These are phyloP conservation scores for Plasmodium vivax DNA, from an alignment of 169 alveolate genomes.

Conservation along the genomic window DNA sequence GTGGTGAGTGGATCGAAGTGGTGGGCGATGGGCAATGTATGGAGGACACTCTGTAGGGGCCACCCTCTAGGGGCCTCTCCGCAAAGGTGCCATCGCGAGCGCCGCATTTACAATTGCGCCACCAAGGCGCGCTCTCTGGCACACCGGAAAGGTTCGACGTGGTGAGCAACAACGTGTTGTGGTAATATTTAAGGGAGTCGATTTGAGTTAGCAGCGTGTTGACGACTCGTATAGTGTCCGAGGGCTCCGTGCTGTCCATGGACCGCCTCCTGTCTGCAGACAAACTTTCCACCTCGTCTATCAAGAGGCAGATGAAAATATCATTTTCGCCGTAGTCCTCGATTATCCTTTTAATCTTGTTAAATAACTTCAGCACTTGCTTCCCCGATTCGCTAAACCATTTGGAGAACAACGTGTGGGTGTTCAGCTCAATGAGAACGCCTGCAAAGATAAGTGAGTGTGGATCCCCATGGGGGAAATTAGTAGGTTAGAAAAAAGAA, in stretches of 20 bases:
- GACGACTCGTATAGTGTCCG: constrained; percentile 87
- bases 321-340: constrained; percentile 76
- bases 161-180: constrained; percentile 83
- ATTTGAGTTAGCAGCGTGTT: constrained; percentile 87
- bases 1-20: no score
- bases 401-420: constrained; percentile 84
- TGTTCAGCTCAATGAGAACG: constrained; percentile 80
- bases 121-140: not conserved
- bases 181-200: constrained; percentile 78
- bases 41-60: not conserved
- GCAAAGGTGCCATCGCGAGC: not conserved
- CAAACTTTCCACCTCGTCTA: constrained; percentile 87
- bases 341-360: constrained; percentile 75
- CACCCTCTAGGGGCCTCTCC: not conserved
- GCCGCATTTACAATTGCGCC: not conserved
- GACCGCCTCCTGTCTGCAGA: constrained; percentile 83
- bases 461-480: not conserved
- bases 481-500: not conserved
- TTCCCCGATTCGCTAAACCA: constrained; percentile 90
- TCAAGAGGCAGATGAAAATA: constrained; percentile 78
- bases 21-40: not conserved
- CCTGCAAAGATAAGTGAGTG: constrained; percentile 2
- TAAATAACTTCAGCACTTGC: constrained; percentile 80
- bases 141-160: constrained; percentile 85
- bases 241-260: constrained; percentile 84